These are phyloP conservation scores for Cyberlindnera misumaiensis DNA, from an alignment of 805 yeast species.

Conservation along the genomic window DNA sequence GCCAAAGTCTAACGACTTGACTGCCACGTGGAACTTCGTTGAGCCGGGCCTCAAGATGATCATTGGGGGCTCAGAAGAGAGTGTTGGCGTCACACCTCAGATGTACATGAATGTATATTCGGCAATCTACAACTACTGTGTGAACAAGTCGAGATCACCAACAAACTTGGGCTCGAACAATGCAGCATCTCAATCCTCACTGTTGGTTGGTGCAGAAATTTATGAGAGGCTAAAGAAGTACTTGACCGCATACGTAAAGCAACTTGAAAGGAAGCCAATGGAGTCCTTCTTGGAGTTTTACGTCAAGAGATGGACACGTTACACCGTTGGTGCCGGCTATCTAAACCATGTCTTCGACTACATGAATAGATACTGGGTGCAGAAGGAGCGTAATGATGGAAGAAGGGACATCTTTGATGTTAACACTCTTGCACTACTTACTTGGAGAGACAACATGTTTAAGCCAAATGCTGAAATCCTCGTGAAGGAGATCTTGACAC, in stretches of 20 bases:
- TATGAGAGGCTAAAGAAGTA: slow-evolving; percentile 67
- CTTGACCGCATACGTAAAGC: slow-evolving; percentile 50
- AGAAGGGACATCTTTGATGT: slow-evolving; percentile 86
- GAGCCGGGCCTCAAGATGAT: slow-evolving; percentile 71
- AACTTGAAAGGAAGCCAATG: slow-evolving; percentile 41
- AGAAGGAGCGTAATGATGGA: slow-evolving; percentile 92
- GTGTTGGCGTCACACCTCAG: slow-evolving; percentile 49
- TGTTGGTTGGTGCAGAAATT: slow-evolving; percentile 83
- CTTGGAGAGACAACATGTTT: slow-evolving; percentile 85
- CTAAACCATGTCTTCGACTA: slow-evolving; percentile 91
- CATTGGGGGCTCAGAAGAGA: slow-evolving; percentile 55
- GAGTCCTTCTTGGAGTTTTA: slow-evolving; percentile 78
- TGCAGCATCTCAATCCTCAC: slow-evolving; percentile 28
- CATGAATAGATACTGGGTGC: slow-evolving; percentile 96
- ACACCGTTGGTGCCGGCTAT: slow-evolving; percentile 84
- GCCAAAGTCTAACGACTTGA: slow-evolving; percentile 55
- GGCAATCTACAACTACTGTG: slow-evolving; percentile 89
- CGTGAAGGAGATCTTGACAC: slow-evolving; percentile 64
- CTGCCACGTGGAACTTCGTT: slow-evolving; percentile 70
- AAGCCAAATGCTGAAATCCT: slow-evolving; percentile 52
- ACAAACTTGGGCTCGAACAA: slow-evolving; percentile 23
- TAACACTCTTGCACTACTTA: slow-evolving; percentile 75
- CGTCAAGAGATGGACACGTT: slow-evolving; percentile 84
- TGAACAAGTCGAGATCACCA: slow-evolving; percentile 59
- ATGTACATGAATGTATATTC: slow-evolving; percentile 90